phyloP scores from a whole-genome alignment of 1,284 basidiomycete species.

The Caloboletus firmus region DNA sequence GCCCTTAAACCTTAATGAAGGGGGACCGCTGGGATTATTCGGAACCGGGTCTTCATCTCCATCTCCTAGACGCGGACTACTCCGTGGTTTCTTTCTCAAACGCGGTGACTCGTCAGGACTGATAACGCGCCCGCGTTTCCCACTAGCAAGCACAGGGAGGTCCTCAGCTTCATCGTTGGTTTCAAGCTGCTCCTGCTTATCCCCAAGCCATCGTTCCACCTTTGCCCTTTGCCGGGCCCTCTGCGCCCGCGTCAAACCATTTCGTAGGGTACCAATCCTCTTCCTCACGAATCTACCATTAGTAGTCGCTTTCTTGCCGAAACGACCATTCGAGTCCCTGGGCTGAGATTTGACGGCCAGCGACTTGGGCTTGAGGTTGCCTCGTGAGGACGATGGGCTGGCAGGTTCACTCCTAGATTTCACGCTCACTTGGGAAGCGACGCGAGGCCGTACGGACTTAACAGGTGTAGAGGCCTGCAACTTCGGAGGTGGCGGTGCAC shows the following conservation, averaged over 20 bases:
- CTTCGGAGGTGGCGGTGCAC: slow-evolving; percentile 14
- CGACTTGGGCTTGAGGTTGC: slow-evolving; percentile 42
- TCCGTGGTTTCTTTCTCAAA: slow-evolving; percentile 30
- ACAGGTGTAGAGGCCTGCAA: slow-evolving; percentile 12
- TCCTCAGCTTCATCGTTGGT: slow-evolving; percentile 24
- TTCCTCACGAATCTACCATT: slow-evolving; percentile 51
- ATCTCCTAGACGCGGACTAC: slow-evolving; percentile 15
- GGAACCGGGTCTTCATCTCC: slow-evolving; percentile 34
- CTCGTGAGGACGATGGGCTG: slow-evolving; percentile 31
- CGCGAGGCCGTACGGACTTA: slow-evolving; percentile 15
- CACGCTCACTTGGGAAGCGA: slow-evolving; percentile 22
- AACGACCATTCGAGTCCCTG: slow-evolving; percentile 49
- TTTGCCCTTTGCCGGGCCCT: slow-evolving; percentile 43
- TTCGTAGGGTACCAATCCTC: slow-evolving; percentile 31
- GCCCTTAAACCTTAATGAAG: slow-evolving; percentile 33
- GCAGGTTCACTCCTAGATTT: slow-evolving; percentile 27
- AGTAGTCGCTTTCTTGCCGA: slow-evolving; percentile 49
- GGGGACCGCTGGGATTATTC: slow-evolving; percentile 29
- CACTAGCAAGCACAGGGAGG: slow-evolving; percentile 9
- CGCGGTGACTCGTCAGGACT: slow-evolving; percentile 28
- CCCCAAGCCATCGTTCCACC: slow-evolving; percentile 37
- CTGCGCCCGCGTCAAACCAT: slow-evolving; percentile 39
- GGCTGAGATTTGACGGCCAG: slow-evolving; percentile 51
- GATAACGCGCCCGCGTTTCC: slow-evolving; percentile 28
- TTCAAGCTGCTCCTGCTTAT: slow-evolving; percentile 25